A percentile compares a stretch with the other conserved stretches of the same genome.
phyloP scores from a whole-genome alignment of 2,329 filamentous ascomycete genomes.

The Sclerotiophoma versabilis region DNA sequence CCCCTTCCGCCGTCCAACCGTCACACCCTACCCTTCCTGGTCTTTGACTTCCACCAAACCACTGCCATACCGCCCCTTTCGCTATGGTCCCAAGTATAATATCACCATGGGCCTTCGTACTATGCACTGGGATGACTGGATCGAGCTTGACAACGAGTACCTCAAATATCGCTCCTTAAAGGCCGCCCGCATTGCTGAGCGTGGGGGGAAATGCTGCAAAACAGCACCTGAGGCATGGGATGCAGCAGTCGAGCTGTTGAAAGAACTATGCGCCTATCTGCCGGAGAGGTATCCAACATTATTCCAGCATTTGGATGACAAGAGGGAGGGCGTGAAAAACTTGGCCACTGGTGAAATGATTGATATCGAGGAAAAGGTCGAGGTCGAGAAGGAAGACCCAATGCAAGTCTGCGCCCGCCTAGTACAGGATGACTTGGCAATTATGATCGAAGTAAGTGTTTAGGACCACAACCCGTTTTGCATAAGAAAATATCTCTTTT shows the following conservation, averaged over 20 bases:
- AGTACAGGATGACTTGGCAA: conserved; percentile 80
- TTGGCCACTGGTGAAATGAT: conserved; percentile 74
- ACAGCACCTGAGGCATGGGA: conserved; percentile 75
- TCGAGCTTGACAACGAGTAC: conserved; percentile 84
- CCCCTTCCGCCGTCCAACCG: conserved; percentile 65
- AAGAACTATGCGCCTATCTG: conserved; percentile 75
- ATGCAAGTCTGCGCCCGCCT: conserved; percentile 77
- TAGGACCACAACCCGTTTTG: too few relatives aligned
- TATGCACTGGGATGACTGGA: conserved; percentile 77
- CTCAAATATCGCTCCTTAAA: conserved; percentile 77
- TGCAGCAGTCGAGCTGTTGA: conserved; percentile 76
- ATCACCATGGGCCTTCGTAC: conserved; percentile 79
- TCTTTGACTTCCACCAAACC: conserved; percentile 72
- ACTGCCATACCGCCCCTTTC: conserved; percentile 79
- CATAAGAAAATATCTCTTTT: neutral
- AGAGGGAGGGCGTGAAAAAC: conserved; percentile 70
- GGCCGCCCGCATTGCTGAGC: conserved; percentile 68
- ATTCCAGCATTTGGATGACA: conserved; percentile 64
- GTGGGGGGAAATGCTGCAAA: conserved; percentile 70
- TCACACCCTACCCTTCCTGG: conserved; percentile 72
- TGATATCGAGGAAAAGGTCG: conserved; percentile 68
- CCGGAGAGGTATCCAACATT: conserved; percentile 77
- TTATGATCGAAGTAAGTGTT: conserved; percentile 69
- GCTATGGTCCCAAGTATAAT: conserved; percentile 77
- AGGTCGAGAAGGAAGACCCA: conserved; percentile 67